Evolutionary conservation across 179 eudicot species (phyloP), one percentile per base, ranked within the genome.

Genomic region (Nepenthes alata): DNA sequence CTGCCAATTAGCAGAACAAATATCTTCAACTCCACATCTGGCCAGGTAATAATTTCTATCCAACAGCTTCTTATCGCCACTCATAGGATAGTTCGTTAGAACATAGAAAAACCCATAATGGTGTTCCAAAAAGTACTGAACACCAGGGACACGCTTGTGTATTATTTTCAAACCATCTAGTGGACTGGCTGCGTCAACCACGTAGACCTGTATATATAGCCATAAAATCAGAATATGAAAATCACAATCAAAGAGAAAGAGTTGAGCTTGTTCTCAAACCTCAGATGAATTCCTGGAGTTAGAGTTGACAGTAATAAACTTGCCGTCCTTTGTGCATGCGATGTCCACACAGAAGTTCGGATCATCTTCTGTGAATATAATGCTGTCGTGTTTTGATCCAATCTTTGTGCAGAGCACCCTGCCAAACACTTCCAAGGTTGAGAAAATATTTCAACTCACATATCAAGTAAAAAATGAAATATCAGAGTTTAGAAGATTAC

Each of bases 241-340:
- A 54, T 12, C 47, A 41, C n/a, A 35, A n/a, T 37, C 67, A 41
- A n/a, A 3, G 39, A 9, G 5, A 55, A 35, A 35, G 58, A 67
- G 65, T 65, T n/a, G 15, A 15, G 4, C 13, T 10, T 52, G 55
- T 38, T 15, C 50, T 67, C 77, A 70, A 75, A 86, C 98, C 98
- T 93, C 98, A 37, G 98, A 89, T 59, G 96, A 89, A 57, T 90
- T 83, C 75, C 98, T 83, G 56, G 96, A 89, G 81, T 89, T 93
- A 48, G 98, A 93, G 79, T 93, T 93, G 67, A 89, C 77, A 25
- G 98, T 89, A 65, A 93, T 78, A 74, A 86, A 93, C 67, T 80
- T 89, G 60, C 95, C 90, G 80, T 93, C 98, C 80, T 93, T 93
- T 54, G 96, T 89, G 76, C 88, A 80, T 60, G 93, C 79, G 50